Base-by-base conservation (phyloP, 164 flowering plant species). In the Amborella trichopoda region DNA sequence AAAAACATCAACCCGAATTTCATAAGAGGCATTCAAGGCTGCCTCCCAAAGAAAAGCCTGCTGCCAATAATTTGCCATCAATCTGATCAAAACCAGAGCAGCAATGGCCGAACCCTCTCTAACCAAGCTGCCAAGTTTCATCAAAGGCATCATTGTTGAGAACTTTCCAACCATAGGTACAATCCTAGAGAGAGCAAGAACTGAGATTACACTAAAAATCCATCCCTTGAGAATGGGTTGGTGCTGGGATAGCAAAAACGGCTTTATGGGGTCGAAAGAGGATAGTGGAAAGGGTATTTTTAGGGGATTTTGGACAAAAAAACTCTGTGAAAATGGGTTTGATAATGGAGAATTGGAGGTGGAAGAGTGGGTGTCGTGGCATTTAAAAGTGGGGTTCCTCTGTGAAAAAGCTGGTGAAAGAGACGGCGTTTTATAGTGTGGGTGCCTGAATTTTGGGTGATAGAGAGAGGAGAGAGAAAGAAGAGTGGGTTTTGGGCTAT, bases 31-130 rank as follows among this genome's bases (percentile, higher is more conserved):
- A 40, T 59, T 68, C 59, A 87, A 40, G 19, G 96, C 79, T 3
- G 94, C 99, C 6, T 82, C 95, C 99, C 95, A 88, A 36, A 91
- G 54, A 36, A 84, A 65, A 49, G 79, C 83, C 49, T 91, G 90
- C 71, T 91, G 99, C 68, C 64, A 61, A 50, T 84, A 91, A 58
- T 37, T 55, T 2, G 77, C 72, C 9, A 78, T 60, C 14, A 65
- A 20, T 16, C 80, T 64, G 9, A 62, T 69, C 57, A 74, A 33
- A 40, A 78, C 61, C 55, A 82, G 46, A 19, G 27, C 68, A 21
- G 61, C 85, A 44, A 87, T 42, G 18, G 49, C 43, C 56, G 69
- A 33, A 2, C 71, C 90, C 61, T 82, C 74, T 4, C 58, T 19
- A 5, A 54, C 46, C 44, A 74, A 32, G 4, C 28, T 19, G 40